These are phyloP conservation scores for Metarhizium guizhouense DNA, from an alignment of 2,329 filamentous ascomycete genomes.

Conservation along the genomic window DNA sequence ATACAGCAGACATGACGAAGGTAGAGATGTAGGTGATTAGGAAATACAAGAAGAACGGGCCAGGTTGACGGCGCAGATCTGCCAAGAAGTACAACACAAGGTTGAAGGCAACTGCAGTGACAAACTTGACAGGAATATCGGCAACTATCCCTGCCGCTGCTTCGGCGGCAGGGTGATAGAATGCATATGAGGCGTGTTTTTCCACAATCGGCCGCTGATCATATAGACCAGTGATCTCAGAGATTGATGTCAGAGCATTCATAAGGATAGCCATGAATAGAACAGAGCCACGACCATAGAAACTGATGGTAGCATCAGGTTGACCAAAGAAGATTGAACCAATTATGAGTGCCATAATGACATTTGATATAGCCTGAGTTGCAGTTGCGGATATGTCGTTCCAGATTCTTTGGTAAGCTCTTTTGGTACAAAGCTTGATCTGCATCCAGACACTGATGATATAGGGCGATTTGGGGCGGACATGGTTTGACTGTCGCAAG, in stretches of 20 bases:
- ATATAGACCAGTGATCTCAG: constrained; percentile 41
- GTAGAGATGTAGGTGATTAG: constrained; percentile 60
- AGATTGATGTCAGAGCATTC: constrained; percentile 48
- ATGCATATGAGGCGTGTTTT: constrained; percentile 39
- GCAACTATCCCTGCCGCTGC: constrained; percentile 44
- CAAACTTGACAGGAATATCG: constrained; percentile 51
- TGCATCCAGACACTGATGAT: constrained; percentile 48
- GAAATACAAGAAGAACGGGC: constrained; percentile 68
- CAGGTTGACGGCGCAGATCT: constrained; percentile 46
- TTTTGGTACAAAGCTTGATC: constrained; percentile 38
- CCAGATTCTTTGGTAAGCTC: constrained; percentile 44
- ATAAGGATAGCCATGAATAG: constrained; percentile 53
- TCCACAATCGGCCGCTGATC: constrained; percentile 38
- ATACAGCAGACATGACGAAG: constrained; percentile 67
- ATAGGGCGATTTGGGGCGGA: constrained; percentile 46
- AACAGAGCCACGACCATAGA: constrained; percentile 45
- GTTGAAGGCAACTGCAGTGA: constrained; percentile 41
- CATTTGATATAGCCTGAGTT: constrained; percentile 35
- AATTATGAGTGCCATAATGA: constrained; percentile 51
- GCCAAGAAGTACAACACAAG: constrained; percentile 50
- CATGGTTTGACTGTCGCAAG: constrained; percentile 41
- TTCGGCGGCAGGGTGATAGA: constrained; percentile 44
- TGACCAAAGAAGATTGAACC: constrained; percentile 51
- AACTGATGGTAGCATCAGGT: constrained; percentile 38
- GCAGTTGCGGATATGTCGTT: constrained; percentile 40